Conservation (phyloP, 352 stramenopile genomes). For the Phytopythium delawarense region DNA sequence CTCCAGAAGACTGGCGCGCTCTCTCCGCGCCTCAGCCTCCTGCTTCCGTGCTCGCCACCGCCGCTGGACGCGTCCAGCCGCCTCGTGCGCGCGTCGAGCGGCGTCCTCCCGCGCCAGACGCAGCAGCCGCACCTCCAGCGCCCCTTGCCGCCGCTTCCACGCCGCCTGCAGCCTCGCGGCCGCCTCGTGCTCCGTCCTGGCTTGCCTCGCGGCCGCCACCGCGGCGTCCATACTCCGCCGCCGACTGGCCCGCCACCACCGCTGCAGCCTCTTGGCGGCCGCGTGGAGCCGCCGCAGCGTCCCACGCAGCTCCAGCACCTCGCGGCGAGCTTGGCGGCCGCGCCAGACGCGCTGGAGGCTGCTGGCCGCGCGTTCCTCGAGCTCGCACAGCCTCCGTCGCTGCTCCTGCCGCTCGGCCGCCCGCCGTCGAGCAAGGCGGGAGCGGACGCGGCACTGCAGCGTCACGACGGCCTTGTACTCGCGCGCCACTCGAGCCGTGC, state of each 20-base stretch:
- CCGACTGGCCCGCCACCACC: slow-evolving; percentile 47
- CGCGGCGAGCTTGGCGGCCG: slow-evolving; percentile 29
- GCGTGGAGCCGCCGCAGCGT: slow-evolving; percentile 23
- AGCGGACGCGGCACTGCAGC: slow-evolving; percentile 56
- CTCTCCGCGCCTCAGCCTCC: background rate
- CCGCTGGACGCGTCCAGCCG: slow-evolving; percentile 3
- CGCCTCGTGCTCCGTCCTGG: slow-evolving; percentile 35
- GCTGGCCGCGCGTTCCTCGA: slow-evolving; percentile 38
- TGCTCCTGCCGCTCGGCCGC: slow-evolving; percentile 32
- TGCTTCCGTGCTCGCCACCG: background rate
- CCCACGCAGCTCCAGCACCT: slow-evolving; percentile 23
- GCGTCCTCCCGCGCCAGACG: slow-evolving; percentile 27
- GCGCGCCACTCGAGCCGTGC: slow-evolving; percentile 23
- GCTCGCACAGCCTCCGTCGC: slow-evolving; percentile 19
- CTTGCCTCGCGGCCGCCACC: slow-evolving; percentile 24
- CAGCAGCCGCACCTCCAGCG: slow-evolving; percentile 30
- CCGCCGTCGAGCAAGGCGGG: slow-evolving; percentile 36
- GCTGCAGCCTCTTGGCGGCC: slow-evolving; percentile 42
- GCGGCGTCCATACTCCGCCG: slow-evolving; percentile 37
- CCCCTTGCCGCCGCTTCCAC: slow-evolving; percentile 60
- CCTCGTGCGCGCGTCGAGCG: background rate
- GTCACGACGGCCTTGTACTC: slow-evolving; percentile 45
- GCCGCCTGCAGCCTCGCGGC: slow-evolving; percentile 45
- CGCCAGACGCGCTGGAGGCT: slow-evolving; percentile 39
- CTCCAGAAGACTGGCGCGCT: background rate